Evolutionary conservation across 2,329 filamentous ascomycete genomes (phyloP), one percentile per base, ranked within the genome.

Genomic region (Epichloe uncinata): DNA sequence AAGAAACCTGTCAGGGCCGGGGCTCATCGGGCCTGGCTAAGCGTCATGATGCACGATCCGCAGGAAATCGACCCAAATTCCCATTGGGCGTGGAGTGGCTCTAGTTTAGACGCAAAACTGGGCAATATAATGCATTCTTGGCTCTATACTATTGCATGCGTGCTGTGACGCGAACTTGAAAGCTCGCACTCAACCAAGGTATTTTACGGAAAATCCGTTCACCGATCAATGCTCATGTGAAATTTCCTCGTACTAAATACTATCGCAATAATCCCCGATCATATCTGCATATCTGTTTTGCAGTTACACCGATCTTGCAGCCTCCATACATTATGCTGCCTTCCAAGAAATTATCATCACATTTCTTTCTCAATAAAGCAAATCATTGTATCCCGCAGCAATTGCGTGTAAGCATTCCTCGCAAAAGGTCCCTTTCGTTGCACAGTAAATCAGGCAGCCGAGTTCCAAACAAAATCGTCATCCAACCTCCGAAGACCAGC

Each of bases 311-410:
- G 54, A 60, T 50, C 53, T 56, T 54, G 58, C 61, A 60, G 54
- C 57, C 50, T 54, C 58, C 57, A 56, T 54, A 50, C 43, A 62
- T 61, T 62, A 63, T 56, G 56, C 59, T 59, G 45, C 58, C 61
- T 57, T 55, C 61, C 61, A 64, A 65, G 65, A 57, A 64, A 63
- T 53, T 53, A 54, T 36, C 54, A 52, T 61, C 54, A 65, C 61
- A 56, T 48, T 36, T 50, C 26, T 30, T n/a, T 12, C 12, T 36
- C 11, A 60, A 58, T 51, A 56, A 40, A 60, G 59, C 60, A 61
- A 61, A 61, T 60, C 44, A 51, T 53, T 50, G 15, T 40, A 22
- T 33, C 58, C 57, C 57, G 58, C 54, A 60, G 58, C 57, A 62
- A 56, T 53, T 56, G 53, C 45, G 56, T 55, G 59, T 50, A 60